Evolutionary conservation across 1,139 yeast genomes (phyloP).

Genomic region (Suhomyces anneliseae): DNA sequence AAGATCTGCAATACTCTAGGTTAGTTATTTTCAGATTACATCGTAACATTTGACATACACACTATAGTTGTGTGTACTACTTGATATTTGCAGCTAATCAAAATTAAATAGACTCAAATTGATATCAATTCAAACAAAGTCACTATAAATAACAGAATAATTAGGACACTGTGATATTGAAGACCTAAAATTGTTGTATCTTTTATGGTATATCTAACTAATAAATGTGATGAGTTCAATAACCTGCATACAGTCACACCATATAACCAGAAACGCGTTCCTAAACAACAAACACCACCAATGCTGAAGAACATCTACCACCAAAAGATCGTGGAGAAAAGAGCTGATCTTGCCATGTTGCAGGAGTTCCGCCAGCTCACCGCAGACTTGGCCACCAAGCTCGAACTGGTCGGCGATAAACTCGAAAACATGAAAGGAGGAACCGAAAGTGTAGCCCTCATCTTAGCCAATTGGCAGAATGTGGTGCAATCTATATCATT

Average conservation of each 20-base stretch:
- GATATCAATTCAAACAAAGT: no score
- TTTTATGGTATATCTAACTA: no score
- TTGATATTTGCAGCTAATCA: no score
- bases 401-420: slow-evolving; percentile 50
- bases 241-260: slow-evolving; percentile 1
- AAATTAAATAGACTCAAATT: no score
- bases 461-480: slow-evolving; percentile 69
- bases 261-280: background rate
- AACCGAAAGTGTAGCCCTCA: slow-evolving; percentile 54
- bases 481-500: slow-evolving; percentile 64
- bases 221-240: background rate
- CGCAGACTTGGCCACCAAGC: slow-evolving; percentile 43
- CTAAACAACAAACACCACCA: background rate
- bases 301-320: slow-evolving; percentile 20
- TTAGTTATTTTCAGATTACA: no score
- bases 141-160: no score
- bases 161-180: no score
- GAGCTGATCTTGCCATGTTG: slow-evolving; percentile 52
- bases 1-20: no score
- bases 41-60: no score
- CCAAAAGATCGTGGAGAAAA: slow-evolving; percentile 44
- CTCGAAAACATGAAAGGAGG: slow-evolving; percentile 56
- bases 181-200: no score
- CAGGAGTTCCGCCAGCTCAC: slow-evolving; percentile 53
- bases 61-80: no score